Percentiles rank a stretch among this genome's conserved stretches.
These are phyloP conservation scores for Thamnidium elegans DNA, from an alignment of 192 early-diverging fungal species.

Conservation along the genomic window DNA sequence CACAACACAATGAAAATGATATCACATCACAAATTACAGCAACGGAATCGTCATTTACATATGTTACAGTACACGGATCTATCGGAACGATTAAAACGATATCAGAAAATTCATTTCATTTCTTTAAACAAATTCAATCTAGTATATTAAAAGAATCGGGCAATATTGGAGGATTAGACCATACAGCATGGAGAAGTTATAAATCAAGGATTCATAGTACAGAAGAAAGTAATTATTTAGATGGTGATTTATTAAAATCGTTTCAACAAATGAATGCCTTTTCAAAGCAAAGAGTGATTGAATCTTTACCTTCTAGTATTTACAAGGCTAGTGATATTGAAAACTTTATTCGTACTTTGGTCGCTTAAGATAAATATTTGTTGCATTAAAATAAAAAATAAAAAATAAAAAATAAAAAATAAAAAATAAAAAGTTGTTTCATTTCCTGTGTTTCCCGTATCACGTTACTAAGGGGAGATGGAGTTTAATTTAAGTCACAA, in stretches of 20 bases:
- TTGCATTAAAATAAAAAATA: too few relatives aligned
- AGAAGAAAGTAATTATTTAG: slow-evolving; percentile 59
- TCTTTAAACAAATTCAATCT: slow-evolving; percentile 60
- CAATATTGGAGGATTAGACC: slow-evolving; percentile 58
- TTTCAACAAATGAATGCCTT: slow-evolving; percentile 43
- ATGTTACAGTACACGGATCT: slow-evolving; percentile 73
- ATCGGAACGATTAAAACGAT: slow-evolving; percentile 77
- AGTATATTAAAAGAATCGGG: slow-evolving; percentile 57
- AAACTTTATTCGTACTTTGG: too few relatives aligned
- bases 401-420: too few relatives aligned
- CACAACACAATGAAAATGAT: slow-evolving; percentile 42
- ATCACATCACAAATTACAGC: slow-evolving; percentile 55
- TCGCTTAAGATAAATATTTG: too few relatives aligned
- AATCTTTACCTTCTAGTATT: too few relatives aligned
- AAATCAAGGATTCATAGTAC: slow-evolving; percentile 46
- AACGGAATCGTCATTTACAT: slow-evolving; percentile 48
- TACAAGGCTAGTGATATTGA: too few relatives aligned
- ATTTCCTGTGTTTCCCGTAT: too few relatives aligned
- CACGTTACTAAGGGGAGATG: too few relatives aligned
- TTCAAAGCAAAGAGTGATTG: background rate
- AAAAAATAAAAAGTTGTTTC: too few relatives aligned
- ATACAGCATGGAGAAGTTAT: slow-evolving; percentile 66
- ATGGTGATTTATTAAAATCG: slow-evolving; percentile 90
- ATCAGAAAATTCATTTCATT: slow-evolving; percentile 52
- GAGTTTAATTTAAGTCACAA: too few relatives aligned